Base-by-base conservation (phyloP, 345 rosid species). In the Syzygium aqueum region DNA sequence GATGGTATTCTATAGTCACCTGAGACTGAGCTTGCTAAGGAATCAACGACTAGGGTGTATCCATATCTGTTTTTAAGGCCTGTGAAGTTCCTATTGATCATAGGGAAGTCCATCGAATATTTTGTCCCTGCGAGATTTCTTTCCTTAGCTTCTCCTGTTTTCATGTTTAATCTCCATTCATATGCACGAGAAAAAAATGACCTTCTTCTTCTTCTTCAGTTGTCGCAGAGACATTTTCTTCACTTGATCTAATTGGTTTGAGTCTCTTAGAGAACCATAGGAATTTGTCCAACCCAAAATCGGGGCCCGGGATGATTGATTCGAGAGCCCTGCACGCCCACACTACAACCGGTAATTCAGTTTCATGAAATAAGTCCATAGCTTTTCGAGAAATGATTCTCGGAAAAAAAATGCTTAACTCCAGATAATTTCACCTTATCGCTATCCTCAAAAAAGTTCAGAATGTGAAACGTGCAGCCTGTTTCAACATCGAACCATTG, bases 81-180 rank as follows among this genome's bases (percentile, higher is more conserved):
- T 5, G 91, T 86, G 53, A 86, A 92, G 17, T 84, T 56, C 30
- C 21, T 84, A 51, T 92, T 92, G 52, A 93, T 91, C 87, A 91
- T 40, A 22, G 95, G 95, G 88, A 93, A 92, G 54, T 93, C 95
- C 94, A 92, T 88, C 23, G 93, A 86, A 83, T 80, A 89, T 1
- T 88, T 56, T 4, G 84, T 84, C 83, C 93, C 92, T 1, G 90
- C 88, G 13, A 93, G 88, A 50, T 88, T 56, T 63, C 89, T 89
- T 86, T 92, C 96, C 84, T 86, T 85, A 4, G 87, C 93, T 28
- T 92, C 90, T 78, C 95, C 92, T 0, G 92, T 90, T 86, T 67
- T n/a, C 92, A 92, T 85, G 88, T 91, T 89, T 53, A 93, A 51
- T 84, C 92, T 91, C 95, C 94, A 92, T 51, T 94, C 94, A 12